A percentile compares a stretch with the other conserved stretches of the same genome.
These are phyloP conservation scores for Primulina tabacum DNA, from an alignment of 257 asterid species.

Conservation along the genomic window DNA sequence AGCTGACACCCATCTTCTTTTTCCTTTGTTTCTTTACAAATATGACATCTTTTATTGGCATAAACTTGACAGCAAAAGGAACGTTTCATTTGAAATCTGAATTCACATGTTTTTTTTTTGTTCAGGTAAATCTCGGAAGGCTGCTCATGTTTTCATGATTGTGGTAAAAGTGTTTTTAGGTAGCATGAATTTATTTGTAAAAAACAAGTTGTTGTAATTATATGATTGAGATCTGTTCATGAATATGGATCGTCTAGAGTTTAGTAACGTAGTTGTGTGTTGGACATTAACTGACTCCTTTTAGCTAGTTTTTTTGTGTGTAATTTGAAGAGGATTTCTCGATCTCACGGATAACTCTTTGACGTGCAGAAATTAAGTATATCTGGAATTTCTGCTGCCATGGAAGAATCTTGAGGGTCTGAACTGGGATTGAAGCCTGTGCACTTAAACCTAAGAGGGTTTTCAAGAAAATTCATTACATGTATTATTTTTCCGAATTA, in stretches of 20 bases:
- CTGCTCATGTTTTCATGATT: not conserved
- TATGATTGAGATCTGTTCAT: not conserved
- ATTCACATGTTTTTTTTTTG: not conserved
- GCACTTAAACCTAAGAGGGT: not conserved
- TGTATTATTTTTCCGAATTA: not conserved
- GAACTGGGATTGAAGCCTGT: not conserved
- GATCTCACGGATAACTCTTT: not conserved
- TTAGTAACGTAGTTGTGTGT: not conserved
- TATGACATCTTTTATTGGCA: constrained; percentile 24
- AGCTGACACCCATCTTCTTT: constrained; percentile 35
- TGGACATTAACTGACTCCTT: not conserved
- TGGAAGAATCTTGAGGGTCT: not conserved
- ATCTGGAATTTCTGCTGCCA: no score
- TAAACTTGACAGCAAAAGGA: constrained; percentile 25
- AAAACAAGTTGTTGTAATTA: not conserved
- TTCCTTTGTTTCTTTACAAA: not conserved
- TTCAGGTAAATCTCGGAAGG: not conserved
- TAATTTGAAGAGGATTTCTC: not conserved
- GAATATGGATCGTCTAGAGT: not conserved
- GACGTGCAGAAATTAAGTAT: not conserved
- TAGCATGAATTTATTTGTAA: not conserved
- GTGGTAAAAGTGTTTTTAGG: not conserved
- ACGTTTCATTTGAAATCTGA: constrained; percentile 15
- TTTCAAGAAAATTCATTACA: not conserved
- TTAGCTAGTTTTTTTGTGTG: not conserved